Percentiles rank a stretch among this genome's conserved stretches.
phyloP scores from a whole-genome alignment of 768 basidiomycete genomes.

The Pleurotus djamor region DNA sequence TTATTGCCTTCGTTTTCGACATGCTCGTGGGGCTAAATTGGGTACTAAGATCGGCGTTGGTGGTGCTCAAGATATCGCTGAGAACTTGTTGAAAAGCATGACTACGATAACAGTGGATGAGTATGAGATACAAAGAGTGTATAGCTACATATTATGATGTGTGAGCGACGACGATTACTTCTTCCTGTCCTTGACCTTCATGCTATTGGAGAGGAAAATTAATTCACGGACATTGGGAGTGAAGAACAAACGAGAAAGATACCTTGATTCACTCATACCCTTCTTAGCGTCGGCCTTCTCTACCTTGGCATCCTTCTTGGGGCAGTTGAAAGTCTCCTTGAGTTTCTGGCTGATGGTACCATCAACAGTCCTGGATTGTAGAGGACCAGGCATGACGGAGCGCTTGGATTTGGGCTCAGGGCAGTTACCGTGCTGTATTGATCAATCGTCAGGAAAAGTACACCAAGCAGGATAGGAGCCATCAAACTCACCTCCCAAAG shows the following conservation, averaged over 20 bases:
- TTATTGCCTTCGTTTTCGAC: no score
- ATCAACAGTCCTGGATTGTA: not conserved
- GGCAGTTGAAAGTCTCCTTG: not conserved
- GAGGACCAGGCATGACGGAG: not conserved
- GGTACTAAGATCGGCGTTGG: no score
- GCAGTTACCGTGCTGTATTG: not conserved
- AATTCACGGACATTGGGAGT: not conserved
- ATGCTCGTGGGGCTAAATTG: no score
- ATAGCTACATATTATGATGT: no score
- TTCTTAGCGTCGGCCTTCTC: conserved; percentile 1
- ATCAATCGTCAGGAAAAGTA: not conserved
- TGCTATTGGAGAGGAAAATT: not conserved
- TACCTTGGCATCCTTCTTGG: not conserved
- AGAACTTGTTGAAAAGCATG: no score
- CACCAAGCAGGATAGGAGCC: no score
- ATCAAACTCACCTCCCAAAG: not conserved
- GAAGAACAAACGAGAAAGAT: no score
- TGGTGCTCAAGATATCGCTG: no score
- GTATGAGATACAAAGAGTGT: no score
- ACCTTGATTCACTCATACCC: not conserved
- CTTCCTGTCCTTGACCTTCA: not conserved
- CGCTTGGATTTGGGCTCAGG: not conserved
- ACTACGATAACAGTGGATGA: no score
- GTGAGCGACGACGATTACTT: not conserved
- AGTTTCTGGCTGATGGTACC: not conserved